Evolutionary conservation across 805 yeast species (phyloP), one percentile per base, ranked within the genome.

Genomic region (Lipomyces lipofer): DNA sequence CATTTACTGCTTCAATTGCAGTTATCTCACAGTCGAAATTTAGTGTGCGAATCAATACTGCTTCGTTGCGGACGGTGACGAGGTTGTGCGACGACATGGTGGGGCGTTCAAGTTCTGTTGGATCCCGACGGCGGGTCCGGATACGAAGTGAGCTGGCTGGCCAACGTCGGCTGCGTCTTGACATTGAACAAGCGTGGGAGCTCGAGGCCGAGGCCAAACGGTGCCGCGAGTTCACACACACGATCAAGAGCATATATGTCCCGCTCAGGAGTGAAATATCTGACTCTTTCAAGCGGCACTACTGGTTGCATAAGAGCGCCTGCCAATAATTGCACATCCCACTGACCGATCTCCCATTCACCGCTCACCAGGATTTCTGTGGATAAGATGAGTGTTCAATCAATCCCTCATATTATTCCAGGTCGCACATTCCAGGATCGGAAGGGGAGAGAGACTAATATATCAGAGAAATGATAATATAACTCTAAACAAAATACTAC

Each of bases 41-140:
- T 24, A 25, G n/a, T 44, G 48, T 25, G 39, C 39, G n/a, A 43
- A 44, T 15, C 48, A 44, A 24, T 44, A 44, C 24, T 43, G 38
- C 9, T 44, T 44, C 29, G 48, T 29, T 10, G 15, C 48, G 15
- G 48, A 44, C 8, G 48, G 27, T 12, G 19, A 44, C 29, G 48
- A 44, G 39, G 39, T 28, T 6, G 39, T 44, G n/a, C n/a, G n/a
- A n/a, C n/a, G n/a, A n/a, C n/a, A n/a, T n/a, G n/a, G n/a, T n/a
- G n/a, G n/a, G n/a, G n/a, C n/a, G n/a, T n/a, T n/a, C n/a, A n/a
- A n/a, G n/a, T n/a, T n/a, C n/a, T n/a, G n/a, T n/a, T n/a, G n/a
- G n/a, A n/a, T n/a, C n/a, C n/a, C n/a, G n/a, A n/a, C n/a, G n/a
- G n/a, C n/a, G n/a, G n/a, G n/a, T n/a, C n/a, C n/a, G n/a, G n/a